A percentile compares a stretch with the other conserved stretches of the same genome.
phyloP scores from a whole-genome alignment of 2,329 filamentous ascomycete species.

The Fusarium albidum region DNA sequence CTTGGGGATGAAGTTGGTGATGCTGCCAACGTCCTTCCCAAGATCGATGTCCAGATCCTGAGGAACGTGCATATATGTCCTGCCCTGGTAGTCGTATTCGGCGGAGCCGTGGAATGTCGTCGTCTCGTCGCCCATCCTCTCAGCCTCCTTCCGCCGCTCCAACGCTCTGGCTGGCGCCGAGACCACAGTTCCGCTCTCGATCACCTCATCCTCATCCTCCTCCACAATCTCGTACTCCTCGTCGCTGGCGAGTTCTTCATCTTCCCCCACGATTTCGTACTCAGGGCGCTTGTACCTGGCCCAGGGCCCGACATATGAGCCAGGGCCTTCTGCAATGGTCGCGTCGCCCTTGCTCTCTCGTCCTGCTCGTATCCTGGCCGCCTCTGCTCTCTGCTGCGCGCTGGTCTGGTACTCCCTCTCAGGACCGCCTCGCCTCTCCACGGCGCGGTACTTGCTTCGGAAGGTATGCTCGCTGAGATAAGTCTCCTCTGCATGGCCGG shows the following conservation, averaged over 20 bases:
- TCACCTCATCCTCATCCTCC: slow-evolving; percentile 64
- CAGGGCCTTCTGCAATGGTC: slow-evolving; percentile 83
- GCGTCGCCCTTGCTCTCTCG: slow-evolving; percentile 87
- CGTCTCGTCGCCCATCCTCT: slow-evolving; percentile 75
- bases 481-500: slow-evolving; percentile 87
- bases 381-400: slow-evolving; percentile 72
- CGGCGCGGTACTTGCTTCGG: slow-evolving; percentile 83
- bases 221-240: slow-evolving; percentile 82
- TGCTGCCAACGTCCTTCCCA: slow-evolving; percentile 78
- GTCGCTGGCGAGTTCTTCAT: slow-evolving; percentile 78
- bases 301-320: slow-evolving; percentile 94
- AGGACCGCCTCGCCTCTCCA: slow-evolving; percentile 71
- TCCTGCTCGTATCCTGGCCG: slow-evolving; percentile 72
- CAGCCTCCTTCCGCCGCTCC: slow-evolving; percentile 64
- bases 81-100: slow-evolving; percentile 90
- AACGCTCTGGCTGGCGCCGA: slow-evolving; percentile 63
- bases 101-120: slow-evolving; percentile 85
- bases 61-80: slow-evolving; percentile 97
- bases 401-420: slow-evolving; percentile 64
- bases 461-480: slow-evolving; percentile 92
- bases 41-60: slow-evolving; percentile 89
- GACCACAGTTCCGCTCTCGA: slow-evolving; percentile 70
- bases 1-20: slow-evolving; percentile 93
- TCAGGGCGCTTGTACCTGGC: slow-evolving; percentile 80
- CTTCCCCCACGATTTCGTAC: slow-evolving; percentile 77